Conservation (phyloP, 2,329 filamentous ascomycete genomes). For the Trichoderma harzianum region DNA sequence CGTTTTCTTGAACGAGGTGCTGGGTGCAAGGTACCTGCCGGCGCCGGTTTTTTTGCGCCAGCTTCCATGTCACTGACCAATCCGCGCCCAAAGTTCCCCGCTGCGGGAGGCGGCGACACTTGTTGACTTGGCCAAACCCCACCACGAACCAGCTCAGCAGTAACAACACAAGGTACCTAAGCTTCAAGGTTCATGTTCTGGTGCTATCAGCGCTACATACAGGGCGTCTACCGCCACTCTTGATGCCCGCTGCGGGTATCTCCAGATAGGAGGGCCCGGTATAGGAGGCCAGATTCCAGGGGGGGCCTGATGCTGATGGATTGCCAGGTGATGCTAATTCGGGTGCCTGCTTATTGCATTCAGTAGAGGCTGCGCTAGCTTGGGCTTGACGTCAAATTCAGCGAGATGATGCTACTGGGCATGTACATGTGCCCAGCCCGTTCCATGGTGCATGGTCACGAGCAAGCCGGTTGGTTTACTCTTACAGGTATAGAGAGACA, state of each 20-base stretch:
- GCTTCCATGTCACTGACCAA: slow-evolving; percentile 16
- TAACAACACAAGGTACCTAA: too few species aligned
- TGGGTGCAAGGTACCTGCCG: neutral
- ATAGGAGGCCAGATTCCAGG: slow-evolving; percentile 1
- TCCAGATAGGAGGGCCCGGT: neutral
- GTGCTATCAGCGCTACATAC: neutral
- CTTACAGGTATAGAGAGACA: neutral
- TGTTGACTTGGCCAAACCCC: slow-evolving; percentile 11
- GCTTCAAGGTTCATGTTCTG: neutral
- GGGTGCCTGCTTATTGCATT: slow-evolving; percentile 6
- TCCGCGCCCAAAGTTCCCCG: slow-evolving; percentile 14
- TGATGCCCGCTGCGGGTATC: neutral
- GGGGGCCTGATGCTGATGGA: neutral
- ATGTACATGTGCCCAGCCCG: neutral
- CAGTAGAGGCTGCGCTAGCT: neutral
- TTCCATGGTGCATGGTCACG: neutral
- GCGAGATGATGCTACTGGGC: neutral
- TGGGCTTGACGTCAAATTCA: neutral
- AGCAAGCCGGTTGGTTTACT: neutral
- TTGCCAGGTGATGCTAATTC: neutral
- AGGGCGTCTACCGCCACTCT: slow-evolving; percentile 14
- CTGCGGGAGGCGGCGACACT: slow-evolving; percentile 6
- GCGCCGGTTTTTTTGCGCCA: neutral
- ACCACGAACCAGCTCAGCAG: neutral
- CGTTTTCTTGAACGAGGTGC: neutral